Evolutionary conservation across 768 basidiomycete species (phyloP).

Genomic region (Naganishia vishniacii): DNA sequence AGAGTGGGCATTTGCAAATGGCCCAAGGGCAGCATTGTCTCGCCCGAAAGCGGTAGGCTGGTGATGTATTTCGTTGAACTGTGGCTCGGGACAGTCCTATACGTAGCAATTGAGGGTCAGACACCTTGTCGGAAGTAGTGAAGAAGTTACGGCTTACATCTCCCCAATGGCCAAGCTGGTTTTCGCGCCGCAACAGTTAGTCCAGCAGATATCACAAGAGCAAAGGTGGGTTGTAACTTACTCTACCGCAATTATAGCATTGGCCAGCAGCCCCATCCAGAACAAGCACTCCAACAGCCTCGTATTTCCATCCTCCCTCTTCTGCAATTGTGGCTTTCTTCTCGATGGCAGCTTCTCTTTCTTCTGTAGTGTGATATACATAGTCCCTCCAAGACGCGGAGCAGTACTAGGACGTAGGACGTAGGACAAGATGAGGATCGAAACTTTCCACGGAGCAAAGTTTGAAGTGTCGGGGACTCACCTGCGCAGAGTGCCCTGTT

Average conservation of each 20-base stretch:
- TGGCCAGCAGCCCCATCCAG: background rate
- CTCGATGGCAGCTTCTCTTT: slow-evolving; percentile 2
- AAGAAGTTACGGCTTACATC: background rate
- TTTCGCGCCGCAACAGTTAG: background rate
- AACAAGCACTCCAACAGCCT: slow-evolving; percentile 8
- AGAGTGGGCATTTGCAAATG: background rate
- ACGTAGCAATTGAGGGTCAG: too few species aligned
- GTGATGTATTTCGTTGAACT: background rate
- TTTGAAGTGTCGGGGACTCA: background rate
- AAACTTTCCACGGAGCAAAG: background rate
- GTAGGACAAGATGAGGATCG: too few species aligned
- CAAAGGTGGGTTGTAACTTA: background rate
- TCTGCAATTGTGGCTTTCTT: slow-evolving; percentile 1
- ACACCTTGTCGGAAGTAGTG: too few species aligned
- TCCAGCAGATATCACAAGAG: background rate
- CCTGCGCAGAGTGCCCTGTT: slow-evolving; percentile 1
- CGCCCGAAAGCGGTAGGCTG: background rate
- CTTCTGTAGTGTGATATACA: slow-evolving; percentile 8
- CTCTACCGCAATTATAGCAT: slow-evolving; percentile 6
- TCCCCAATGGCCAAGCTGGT: slow-evolving; percentile 8
- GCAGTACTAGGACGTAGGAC: background rate
- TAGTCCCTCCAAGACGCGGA: slow-evolving; percentile 10
- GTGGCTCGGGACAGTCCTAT: slow-evolving; percentile 1
- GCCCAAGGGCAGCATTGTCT: background rate
- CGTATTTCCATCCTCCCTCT: slow-evolving; percentile 14